Conservation (phyloP, 352 stramenopile genomes). For the Phytophthora ramorum region DNA sequence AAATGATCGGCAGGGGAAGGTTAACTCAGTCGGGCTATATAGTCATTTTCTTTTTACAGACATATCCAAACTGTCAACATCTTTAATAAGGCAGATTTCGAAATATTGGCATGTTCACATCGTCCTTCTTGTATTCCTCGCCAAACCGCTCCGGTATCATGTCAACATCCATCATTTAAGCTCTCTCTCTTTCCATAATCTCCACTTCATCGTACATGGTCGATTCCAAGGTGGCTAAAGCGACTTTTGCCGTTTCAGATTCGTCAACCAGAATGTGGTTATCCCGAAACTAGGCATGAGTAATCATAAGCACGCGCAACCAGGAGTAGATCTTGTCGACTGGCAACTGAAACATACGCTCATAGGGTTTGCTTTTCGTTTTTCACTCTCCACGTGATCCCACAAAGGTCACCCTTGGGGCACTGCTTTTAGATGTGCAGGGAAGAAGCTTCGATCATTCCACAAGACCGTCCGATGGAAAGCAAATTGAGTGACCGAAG, state of each 20-base stretch:
- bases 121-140: neutral
- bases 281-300: slow-evolving; percentile 4
- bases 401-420: slow-evolving; percentile 9
- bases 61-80: neutral
- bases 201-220: neutral
- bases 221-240: neutral
- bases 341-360: neutral
- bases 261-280: slow-evolving; percentile 1
- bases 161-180: neutral
- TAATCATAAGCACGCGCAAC: neutral
- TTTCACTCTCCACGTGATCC: slow-evolving; percentile 2
- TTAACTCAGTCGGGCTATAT: too few species aligned
- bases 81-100: neutral
- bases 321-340: slow-evolving; percentile 10
- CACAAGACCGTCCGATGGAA: neutral
- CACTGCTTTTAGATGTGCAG: neutral
- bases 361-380: neutral
- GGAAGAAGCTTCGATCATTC: neutral
- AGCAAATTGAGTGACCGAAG: slow-evolving; percentile 11
- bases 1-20: too few species aligned
- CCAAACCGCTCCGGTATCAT: neutral
- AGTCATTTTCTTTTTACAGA: too few species aligned
- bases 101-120: neutral
- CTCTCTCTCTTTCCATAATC: neutral
- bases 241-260: neutral